Percentiles rank a stretch among this genome's conserved stretches.
These are phyloP conservation scores for Arabidopsis hybrid DNA, from an alignment of 441 rosid species.

Conservation along the genomic window DNA sequence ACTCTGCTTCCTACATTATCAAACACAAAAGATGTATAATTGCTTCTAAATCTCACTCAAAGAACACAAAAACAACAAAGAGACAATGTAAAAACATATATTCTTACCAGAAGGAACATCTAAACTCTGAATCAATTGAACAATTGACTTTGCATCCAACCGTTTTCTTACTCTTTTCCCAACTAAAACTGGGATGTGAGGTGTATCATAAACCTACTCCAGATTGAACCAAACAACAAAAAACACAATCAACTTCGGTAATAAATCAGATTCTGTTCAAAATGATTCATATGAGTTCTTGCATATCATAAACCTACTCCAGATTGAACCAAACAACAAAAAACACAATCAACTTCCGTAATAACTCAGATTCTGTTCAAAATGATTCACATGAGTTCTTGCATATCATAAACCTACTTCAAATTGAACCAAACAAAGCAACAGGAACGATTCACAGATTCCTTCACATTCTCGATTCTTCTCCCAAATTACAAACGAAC, in stretches of 20 bases:
- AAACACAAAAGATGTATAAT: background rate
- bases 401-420: slow-evolving; percentile 69
- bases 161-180: slow-evolving; percentile 75
- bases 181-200: slow-evolving; percentile 66
- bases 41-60: background rate
- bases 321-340: slow-evolving; percentile 14
- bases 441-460: background rate
- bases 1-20: slow-evolving; percentile 70
- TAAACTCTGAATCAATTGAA: slow-evolving; percentile 67
- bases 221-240: slow-evolving; percentile 15
- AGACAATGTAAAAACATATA: background rate
- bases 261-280: background rate
- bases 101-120: slow-evolving; percentile 71
- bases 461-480: background rate
- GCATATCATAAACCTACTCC: slow-evolving; percentile 69
- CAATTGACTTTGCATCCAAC: slow-evolving; percentile 76
- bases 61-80: background rate
- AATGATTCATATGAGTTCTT: no score
- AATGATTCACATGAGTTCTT: background rate
- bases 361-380: background rate
- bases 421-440: slow-evolving; percentile 12
- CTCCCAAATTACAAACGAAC: background rate
- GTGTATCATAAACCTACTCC: slow-evolving; percentile 80
- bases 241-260: background rate
- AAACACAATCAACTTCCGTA: background rate